phyloP scores from a whole-genome alignment of 805 yeast species.

The Wickerhamiella spandovensis region DNA sequence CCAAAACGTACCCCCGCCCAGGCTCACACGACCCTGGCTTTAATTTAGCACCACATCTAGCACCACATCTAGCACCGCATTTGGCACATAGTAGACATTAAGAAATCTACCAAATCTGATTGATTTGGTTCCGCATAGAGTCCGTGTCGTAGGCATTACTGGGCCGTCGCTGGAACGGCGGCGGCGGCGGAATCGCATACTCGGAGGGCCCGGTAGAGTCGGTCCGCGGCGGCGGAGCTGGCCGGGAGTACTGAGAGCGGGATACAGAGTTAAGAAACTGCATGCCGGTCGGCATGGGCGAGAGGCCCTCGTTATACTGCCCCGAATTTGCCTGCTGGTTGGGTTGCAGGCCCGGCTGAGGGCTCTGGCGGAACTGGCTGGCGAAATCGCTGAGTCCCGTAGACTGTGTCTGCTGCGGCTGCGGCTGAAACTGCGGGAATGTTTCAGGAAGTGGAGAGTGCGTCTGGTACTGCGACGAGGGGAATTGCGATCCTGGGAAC shows the following conservation, averaged over 20 bases:
- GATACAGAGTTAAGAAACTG: slow-evolving; percentile 14
- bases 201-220: neutral
- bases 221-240: neutral
- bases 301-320: neutral
- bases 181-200: neutral
- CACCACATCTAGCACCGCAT: too few relatives aligned
- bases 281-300: slow-evolving; percentile 7
- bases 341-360: neutral
- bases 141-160: neutral
- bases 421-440: neutral
- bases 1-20: too few relatives aligned
- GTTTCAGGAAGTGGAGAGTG: neutral
- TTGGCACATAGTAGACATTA: too few relatives aligned
- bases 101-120: neutral
- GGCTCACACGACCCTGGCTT: too few relatives aligned
- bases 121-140: neutral
- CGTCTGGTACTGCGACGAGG: slow-evolving; percentile 2
- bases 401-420: neutral
- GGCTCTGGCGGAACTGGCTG: neutral
- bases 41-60: too few relatives aligned
- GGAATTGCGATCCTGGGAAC: too few relatives aligned
- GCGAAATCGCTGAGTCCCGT: neutral
- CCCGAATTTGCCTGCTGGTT: neutral
- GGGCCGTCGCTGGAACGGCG: neutral
- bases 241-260: neutral